Conservation (phyloP, 2,329 filamentous ascomycete species). For the Xylariaceae sp. region DNA sequence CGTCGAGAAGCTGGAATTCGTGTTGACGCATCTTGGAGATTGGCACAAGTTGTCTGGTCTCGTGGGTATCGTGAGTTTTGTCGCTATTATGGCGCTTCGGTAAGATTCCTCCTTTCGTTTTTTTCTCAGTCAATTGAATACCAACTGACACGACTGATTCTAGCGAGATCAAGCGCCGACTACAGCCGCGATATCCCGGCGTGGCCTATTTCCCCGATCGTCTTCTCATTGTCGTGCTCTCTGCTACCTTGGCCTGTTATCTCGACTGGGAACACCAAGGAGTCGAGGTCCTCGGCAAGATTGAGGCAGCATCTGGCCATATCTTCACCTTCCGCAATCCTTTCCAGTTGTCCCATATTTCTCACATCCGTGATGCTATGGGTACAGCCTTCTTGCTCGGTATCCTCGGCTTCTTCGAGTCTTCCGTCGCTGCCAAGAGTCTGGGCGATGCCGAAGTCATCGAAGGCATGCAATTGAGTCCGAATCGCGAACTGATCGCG, state of each 20-base stretch:
- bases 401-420: slow-evolving; percentile 96
- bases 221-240: slow-evolving; percentile 80
- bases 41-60: slow-evolving; percentile 70
- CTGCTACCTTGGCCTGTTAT: slow-evolving; percentile 70
- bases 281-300: slow-evolving; percentile 75
- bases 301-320: slow-evolving; percentile 67
- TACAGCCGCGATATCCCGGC: slow-evolving; percentile 72
- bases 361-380: slow-evolving; percentile 79
- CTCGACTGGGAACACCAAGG: slow-evolving; percentile 75
- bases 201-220: slow-evolving; percentile 90
- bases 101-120: slow-evolving; percentile 37
- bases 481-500: slow-evolving; percentile 90
- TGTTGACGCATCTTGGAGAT: slow-evolving; percentile 60
- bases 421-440: slow-evolving; percentile 90
- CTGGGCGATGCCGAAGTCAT: slow-evolving; percentile 67
- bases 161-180: slow-evolving; percentile 72
- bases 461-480: slow-evolving; percentile 73
- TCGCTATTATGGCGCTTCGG: slow-evolving; percentile 86
- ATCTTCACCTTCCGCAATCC: slow-evolving; percentile 81
- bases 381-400: slow-evolving; percentile 90
- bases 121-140: not conserved
- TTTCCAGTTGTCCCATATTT: slow-evolving; percentile 69
- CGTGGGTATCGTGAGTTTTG: slow-evolving; percentile 74
- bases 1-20: slow-evolving; percentile 77
- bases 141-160: slow-evolving; percentile 7